Base-by-base conservation (phyloP, 2,329 filamentous ascomycete genomes). In the Fusarium bactridioides region DNA sequence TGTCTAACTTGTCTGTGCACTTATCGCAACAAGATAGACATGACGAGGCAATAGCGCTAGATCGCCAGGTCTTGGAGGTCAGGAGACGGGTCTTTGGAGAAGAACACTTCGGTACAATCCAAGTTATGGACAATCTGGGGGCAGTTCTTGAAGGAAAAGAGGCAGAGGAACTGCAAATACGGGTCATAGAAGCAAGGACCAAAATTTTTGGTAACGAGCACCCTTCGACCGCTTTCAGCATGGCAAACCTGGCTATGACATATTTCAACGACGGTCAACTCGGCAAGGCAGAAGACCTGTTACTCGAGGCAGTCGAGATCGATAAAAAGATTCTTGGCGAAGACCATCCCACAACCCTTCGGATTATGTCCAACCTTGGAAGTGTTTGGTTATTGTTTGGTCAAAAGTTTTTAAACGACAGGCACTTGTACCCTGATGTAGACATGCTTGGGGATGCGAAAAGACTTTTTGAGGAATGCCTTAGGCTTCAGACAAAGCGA, bases 101-200 rank as follows among this genome's bases (percentile, higher is more conserved):
- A 10, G 56, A 66, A 1, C 61, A 68, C 27, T 0, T 3, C 3
- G 27, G 15, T 1, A 67, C 63, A 1, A 21, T 62, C 23, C 13
- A 0, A 3, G 31, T 18, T 1, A 68, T 68, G 61, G 37, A 6
- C 12, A 61, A 61, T 7, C 9, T 65, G 19, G n/a, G n/a, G n/a
- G 70, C 58, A 11, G 16, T 15, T 16, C 37, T 60, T 11, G 21
- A 43, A 11, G 74, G 11, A 1, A 18, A 68, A 7, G 70, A 78
- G 27, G 70, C 41, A 5, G 64, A 56, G 29, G 47, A 56, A 29
- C 18, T 72, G 37, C 12, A 64, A 19, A 51, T 48, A 29, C 45
- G 64, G 21, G 69, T 69, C 13, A 7, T 78, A 29, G 69, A 75
- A 60, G 59, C 11, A 1, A 25, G 27, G 4, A 69, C 64, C 41